phyloP scores from a whole-genome alignment of 306 rosid genomes.

The Dalbergia cultrata region DNA sequence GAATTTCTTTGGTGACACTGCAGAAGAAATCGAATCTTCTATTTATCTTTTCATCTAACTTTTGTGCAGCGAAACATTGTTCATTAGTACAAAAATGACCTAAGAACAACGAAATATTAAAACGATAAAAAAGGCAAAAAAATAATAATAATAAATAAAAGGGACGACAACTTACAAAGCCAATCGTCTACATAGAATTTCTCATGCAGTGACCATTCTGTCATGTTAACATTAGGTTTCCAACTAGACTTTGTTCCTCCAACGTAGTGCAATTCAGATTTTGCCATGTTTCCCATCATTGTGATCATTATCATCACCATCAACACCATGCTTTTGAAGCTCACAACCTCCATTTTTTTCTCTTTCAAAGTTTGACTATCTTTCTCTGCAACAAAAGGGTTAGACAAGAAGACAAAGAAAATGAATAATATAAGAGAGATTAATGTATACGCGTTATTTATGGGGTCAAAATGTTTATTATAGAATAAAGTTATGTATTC shows the following conservation, averaged over 20 bases:
- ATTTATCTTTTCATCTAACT: not conserved
- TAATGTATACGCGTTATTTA: no score
- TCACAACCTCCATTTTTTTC: slow-evolving; percentile 40
- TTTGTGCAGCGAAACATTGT: no score
- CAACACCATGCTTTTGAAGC: slow-evolving; percentile 10
- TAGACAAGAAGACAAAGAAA: not conserved
- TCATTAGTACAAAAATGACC: no score
- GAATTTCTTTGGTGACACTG: not conserved
- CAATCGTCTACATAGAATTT: slow-evolving; percentile 44
- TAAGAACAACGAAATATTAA: not conserved
- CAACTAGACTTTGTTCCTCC: slow-evolving; percentile 48
- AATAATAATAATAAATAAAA: not conserved
- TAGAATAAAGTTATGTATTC: not conserved
- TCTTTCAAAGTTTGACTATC: not conserved
- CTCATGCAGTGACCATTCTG: slow-evolving; percentile 48
- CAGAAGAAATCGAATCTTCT: no score
- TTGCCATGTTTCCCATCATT: slow-evolving; percentile 32
- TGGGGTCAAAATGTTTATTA: not conserved
- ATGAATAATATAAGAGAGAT: not conserved
- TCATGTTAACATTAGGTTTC: slow-evolving; percentile 40
- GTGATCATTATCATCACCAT: not conserved
- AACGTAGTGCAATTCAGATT: slow-evolving; percentile 40
- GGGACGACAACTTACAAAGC: slow-evolving; percentile 48
- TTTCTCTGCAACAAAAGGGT: not conserved
- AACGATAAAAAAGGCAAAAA: not conserved